Evolutionary conservation across 768 basidiomycete species (phyloP).

Genomic region (Coprinopsis strossmayeri): DNA sequence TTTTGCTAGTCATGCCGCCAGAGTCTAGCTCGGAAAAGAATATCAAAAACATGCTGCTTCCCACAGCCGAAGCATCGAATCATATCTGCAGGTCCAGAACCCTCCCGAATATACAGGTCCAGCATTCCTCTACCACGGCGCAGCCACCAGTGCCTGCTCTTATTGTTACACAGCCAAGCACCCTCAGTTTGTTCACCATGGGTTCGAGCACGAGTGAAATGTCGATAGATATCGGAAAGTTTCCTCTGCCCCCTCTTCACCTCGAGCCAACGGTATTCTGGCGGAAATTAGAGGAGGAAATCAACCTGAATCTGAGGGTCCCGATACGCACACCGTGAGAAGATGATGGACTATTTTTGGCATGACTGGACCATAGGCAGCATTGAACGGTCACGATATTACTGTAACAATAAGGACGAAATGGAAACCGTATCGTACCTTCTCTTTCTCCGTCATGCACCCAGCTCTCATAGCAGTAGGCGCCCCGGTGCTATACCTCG

Average conservation of each 20-base stretch:
- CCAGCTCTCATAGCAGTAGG: conserved; percentile 9
- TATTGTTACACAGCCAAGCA: conserved; percentile 31
- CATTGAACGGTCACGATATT: too few relatives aligned
- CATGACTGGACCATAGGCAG: too few relatives aligned
- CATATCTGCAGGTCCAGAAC: background rate
- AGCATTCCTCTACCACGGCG: background rate
- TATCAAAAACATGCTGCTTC: background rate
- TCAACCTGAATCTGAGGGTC: conserved; percentile 6
- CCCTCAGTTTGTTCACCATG: conserved; percentile 23
- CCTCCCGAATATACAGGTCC: background rate
- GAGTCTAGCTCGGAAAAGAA: background rate
- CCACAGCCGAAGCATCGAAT: too few relatives aligned
- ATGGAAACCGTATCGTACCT: too few relatives aligned
- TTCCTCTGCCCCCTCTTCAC: conserved; percentile 35
- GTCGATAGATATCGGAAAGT: conserved; percentile 38
- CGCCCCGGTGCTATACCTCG: conserved; percentile 15
- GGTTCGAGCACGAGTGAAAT: conserved; percentile 30
- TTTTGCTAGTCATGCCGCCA: conserved; percentile 23
- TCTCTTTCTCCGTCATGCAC: conserved; percentile 10
- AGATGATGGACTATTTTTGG: background rate
- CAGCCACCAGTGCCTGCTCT: conserved; percentile 18
- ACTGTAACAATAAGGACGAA: too few relatives aligned
- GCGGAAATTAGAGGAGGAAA: conserved; percentile 15
- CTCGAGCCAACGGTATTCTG: conserved; percentile 14
- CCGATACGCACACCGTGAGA: background rate